Evolutionary conservation across 768 basidiomycete species (phyloP).

Genomic region (Paxillus rubicundulus): DNA sequence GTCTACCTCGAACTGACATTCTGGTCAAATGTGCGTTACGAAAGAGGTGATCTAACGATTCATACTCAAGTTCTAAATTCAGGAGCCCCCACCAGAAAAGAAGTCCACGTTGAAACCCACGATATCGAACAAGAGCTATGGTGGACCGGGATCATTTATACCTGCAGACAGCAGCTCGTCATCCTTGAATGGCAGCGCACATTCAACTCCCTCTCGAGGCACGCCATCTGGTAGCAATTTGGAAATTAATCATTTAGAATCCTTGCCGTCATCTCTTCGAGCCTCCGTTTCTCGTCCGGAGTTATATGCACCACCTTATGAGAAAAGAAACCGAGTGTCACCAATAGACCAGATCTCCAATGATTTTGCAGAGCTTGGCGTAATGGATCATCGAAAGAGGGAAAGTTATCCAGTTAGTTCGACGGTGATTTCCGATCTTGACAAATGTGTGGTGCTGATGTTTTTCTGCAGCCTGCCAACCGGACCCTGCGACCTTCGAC

Average conservation of each 20-base stretch:
- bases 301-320: constrained; percentile 74
- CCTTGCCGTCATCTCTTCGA: constrained; percentile 58
- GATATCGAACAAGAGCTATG: constrained; percentile 61
- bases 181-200: constrained; percentile 23
- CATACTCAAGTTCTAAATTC: constrained; percentile 6
- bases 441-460: constrained; percentile 11
- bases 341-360: constrained; percentile 55
- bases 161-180: constrained; percentile 42
- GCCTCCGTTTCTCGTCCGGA: constrained; percentile 64
- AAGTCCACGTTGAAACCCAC: constrained; percentile 50
- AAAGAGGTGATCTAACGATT: neutral
- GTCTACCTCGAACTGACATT: constrained; percentile 96
- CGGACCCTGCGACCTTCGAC: constrained; percentile 38
- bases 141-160: constrained; percentile 74
- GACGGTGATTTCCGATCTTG: neutral
- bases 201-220: constrained; percentile 8
- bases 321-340: constrained; percentile 44
- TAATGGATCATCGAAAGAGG: constrained; percentile 49
- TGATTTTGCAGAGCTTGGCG: constrained; percentile 64
- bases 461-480: constrained; percentile 30
- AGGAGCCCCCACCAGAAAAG: constrained; percentile 82
- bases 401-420: constrained; percentile 60
- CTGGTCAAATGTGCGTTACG: constrained; percentile 78
- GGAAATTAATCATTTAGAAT: constrained; percentile 43
- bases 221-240: constrained; percentile 28